Percentiles rank a stretch among this genome's conserved stretches.
phyloP scores from a whole-genome alignment of 176 grass and related monocot species.

The Cymbopogon citratus region DNA sequence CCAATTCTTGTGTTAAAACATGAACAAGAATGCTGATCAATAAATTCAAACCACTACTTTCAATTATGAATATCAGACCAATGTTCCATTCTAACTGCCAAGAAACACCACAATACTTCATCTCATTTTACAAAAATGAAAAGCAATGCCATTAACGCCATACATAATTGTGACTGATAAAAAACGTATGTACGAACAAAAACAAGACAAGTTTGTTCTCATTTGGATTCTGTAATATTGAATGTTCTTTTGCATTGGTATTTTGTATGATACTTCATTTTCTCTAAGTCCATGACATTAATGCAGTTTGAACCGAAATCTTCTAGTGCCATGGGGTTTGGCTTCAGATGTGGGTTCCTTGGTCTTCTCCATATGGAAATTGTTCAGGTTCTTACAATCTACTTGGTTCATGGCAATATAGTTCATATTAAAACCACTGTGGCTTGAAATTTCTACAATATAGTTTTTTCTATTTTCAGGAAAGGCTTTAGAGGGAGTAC shows the following conservation, averaged over 20 bases:
- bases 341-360: slow-evolving; percentile 95
- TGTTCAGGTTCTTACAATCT: slow-evolving; percentile 70
- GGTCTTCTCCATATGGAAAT: slow-evolving; percentile 99
- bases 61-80: slow-evolving; percentile 2
- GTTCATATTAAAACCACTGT: slow-evolving; percentile 21
- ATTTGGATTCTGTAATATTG: slow-evolving; percentile 7
- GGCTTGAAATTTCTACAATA: slow-evolving; percentile 18
- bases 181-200: background rate
- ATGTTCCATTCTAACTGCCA: background rate
- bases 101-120: background rate
- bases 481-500: slow-evolving; percentile 99
- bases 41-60: background rate
- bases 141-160: background rate
- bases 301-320: slow-evolving; percentile 91
- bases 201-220: background rate
- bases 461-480: slow-evolving; percentile 52
- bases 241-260: background rate
- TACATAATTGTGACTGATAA: background rate
- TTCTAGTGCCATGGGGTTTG: slow-evolving; percentile 96
- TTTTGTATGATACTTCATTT: background rate
- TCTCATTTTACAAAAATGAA: slow-evolving; percentile 6
- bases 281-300: slow-evolving; percentile 17
- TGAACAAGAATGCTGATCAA: background rate
- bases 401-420: slow-evolving; percentile 24
- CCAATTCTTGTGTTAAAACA: slow-evolving; percentile 9